Conservation (phyloP, 176 grass and related monocot species). For the Panicum miliaceum region DNA sequence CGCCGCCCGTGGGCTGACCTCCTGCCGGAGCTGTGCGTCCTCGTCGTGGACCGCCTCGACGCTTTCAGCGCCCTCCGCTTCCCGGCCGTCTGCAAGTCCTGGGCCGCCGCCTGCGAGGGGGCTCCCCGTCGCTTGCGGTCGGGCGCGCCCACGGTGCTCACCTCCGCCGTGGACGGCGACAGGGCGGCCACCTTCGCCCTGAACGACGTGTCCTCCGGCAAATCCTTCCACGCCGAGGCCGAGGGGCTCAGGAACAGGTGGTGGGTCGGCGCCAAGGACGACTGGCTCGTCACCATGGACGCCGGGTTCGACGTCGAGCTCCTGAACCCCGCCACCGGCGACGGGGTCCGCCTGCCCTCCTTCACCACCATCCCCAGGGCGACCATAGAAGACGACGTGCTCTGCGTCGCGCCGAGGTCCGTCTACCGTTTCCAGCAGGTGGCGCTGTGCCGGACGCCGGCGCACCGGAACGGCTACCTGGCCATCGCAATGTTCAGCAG, state of each 20-base stretch:
- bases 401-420: not conserved
- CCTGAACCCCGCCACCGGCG: not conserved
- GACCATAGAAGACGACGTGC: too few species aligned
- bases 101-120: not conserved
- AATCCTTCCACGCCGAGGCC: not conserved
- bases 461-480: not conserved
- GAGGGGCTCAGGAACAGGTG: not conserved
- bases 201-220: not conserved
- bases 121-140: not conserved
- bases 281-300: constrained; percentile 29
- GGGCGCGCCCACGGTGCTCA: constrained; percentile 2
- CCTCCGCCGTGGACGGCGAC: not conserved
- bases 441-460: not conserved
- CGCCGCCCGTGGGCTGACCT: constrained; percentile 1
- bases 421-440: not conserved
- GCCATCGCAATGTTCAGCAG: not conserved
- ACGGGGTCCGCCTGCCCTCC: not conserved
- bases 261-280: constrained; percentile 29
- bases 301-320: not conserved
- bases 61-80: not conserved
- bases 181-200: not conserved
- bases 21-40: constrained; percentile 22
- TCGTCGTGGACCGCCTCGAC: constrained; percentile 23
- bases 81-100: not conserved
- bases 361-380: not conserved